These are phyloP conservation scores for Chlorella sorokiniana DNA, from an alignment of 139 green algal species.

Conservation along the genomic window DNA sequence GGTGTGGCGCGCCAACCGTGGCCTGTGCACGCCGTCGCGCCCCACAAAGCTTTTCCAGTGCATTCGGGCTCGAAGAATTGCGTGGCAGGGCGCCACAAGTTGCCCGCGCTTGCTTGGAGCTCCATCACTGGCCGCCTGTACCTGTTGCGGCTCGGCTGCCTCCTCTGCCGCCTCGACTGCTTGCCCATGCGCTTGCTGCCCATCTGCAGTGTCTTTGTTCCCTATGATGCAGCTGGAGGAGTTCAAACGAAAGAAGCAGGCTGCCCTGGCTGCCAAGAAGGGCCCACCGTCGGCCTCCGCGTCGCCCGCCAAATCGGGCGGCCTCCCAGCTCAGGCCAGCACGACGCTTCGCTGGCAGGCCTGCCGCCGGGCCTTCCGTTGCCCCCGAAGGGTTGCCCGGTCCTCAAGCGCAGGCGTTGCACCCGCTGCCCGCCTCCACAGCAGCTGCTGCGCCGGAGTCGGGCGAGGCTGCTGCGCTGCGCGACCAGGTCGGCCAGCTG, in stretches of 20 bases:
- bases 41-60: too few relatives aligned
- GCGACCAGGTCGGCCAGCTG: slow-evolving; percentile 37
- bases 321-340: background rate
- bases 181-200: background rate
- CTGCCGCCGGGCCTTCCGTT: background rate
- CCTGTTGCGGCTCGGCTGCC: background rate
- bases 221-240: slow-evolving; percentile 36
- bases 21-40: too few relatives aligned
- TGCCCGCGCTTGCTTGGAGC: too few relatives aligned
- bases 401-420: background rate
- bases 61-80: too few relatives aligned
- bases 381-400: background rate
- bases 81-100: too few relatives aligned
- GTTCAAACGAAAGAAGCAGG: slow-evolving; percentile 50
- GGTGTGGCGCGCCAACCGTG: background rate
- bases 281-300: background rate
- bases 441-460: background rate
- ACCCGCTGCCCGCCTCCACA: background rate
- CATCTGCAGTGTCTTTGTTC: too few relatives aligned
- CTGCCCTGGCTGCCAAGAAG: slow-evolving; percentile 36
- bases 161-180: background rate
- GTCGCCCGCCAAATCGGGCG: background rate
- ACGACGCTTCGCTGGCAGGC: background rate
- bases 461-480: slow-evolving; percentile 22
- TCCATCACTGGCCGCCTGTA: background rate